Conservation (phyloP, 805 yeast genomes). For the Cephaloascus fragrans region DNA sequence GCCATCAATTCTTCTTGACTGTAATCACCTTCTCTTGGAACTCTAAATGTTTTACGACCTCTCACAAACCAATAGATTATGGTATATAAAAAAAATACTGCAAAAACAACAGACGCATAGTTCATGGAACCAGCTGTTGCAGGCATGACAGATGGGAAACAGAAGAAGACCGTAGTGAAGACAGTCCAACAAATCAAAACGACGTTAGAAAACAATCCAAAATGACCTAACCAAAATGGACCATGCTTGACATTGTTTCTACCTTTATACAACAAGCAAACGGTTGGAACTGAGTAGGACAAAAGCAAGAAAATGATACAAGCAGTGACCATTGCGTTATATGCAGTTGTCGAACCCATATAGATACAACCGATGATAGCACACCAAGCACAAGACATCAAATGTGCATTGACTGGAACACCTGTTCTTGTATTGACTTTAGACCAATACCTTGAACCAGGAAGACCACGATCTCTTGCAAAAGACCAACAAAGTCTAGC, state of each 20-base stretch:
- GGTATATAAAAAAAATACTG: slow-evolving; percentile 33
- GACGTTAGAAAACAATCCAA: slow-evolving; percentile 41
- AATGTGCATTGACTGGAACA: slow-evolving; percentile 52
- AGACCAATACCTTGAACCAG: slow-evolving; percentile 43
- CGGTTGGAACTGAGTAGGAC: slow-evolving; percentile 48
- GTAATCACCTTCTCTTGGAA: slow-evolving; percentile 12
- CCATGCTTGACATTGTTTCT: slow-evolving; percentile 48
- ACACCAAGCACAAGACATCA: slow-evolving; percentile 42
- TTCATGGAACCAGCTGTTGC: slow-evolving; percentile 56
- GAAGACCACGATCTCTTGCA: slow-evolving; percentile 55
- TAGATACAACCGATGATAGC: slow-evolving; percentile 52
- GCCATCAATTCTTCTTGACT: slow-evolving; percentile 11
- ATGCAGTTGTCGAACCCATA: slow-evolving; percentile 59
- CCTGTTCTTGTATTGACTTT: slow-evolving; percentile 34
- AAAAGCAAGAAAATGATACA: slow-evolving; percentile 49
- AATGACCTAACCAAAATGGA: slow-evolving; percentile 55
- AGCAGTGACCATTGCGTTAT: slow-evolving; percentile 53
- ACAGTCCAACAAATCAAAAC: slow-evolving; percentile 47
- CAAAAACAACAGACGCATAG: slow-evolving; percentile 50
- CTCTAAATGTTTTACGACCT: slow-evolving; percentile 14
- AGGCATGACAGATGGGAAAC: slow-evolving; percentile 57
- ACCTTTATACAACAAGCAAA: slow-evolving; percentile 36
- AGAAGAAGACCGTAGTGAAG: slow-evolving; percentile 51
- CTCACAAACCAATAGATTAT: slow-evolving; percentile 43
- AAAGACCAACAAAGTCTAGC: slow-evolving; percentile 62